Evolutionary conservation across 116 monocot genomes (phyloP), one percentile per base, ranked within the genome.

Genomic region (Dioscorea cayenensis): DNA sequence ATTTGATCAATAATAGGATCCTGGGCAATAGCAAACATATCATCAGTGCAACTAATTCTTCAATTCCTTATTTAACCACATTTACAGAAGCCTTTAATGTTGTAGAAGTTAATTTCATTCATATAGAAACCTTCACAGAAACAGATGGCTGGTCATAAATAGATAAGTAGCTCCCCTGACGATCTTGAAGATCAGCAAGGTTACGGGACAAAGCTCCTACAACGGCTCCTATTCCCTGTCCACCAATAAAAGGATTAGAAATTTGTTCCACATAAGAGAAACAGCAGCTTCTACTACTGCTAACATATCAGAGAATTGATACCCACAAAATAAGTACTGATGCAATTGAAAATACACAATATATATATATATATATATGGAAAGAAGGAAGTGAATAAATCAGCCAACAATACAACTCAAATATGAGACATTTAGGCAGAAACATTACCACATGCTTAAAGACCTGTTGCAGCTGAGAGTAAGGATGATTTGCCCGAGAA

Each of bases 391-490:
- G 55, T 18, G 55, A 55, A 55, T 18, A 16, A 43, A 43, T 43
- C 1, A 43, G 12, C 43, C 43, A 12, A 43, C 6, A 43, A 43
- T 5, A 43, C 11, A 43, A 43, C 43, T 43, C 43, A 43, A 2
- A 43, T 12, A 12, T 43, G 12, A 14, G 13, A 55, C n/a, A 55
- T 18, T 16, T 55, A n/a, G 55, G 17, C 23, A 73, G 35, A 51
- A 55, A 27, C n/a, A 73, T 73, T 90, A 90, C 90, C 86, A 90
- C 90, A 77, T 90, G 90, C 72, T 90, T 90, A 75, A 90, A 86
- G 69, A 90, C 90, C 60, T 90, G 90, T 35, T 90, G 83, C 58
- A 90, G 70, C 74, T 86, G 90, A 75, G 90, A 90, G 72, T 86
- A 86, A 59, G 90, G 90, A 71, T 90, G 90, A 67, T 90, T 90